Evolutionary conservation across 2,329 filamentous ascomycete species (phyloP).

Genomic region (Aspergillus udagawae): DNA sequence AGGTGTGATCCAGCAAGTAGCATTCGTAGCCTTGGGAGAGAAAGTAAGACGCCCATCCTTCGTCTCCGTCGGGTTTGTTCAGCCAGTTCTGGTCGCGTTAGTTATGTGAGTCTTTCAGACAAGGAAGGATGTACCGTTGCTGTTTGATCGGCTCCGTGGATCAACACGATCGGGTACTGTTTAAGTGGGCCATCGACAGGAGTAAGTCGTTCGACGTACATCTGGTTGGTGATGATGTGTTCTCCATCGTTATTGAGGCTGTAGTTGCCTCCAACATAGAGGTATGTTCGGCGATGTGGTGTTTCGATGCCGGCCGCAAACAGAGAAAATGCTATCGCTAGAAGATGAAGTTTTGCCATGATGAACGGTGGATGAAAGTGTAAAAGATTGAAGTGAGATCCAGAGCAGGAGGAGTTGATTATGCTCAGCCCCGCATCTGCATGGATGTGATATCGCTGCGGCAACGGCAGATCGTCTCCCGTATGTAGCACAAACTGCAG

Average conservation of each 20-base stretch:
- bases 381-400: background rate
- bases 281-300: slow-evolving; percentile 16
- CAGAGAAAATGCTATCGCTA: background rate
- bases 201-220: slow-evolving; percentile 33
- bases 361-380: background rate
- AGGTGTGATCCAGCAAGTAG: slow-evolving; percentile 43
- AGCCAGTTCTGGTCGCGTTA: slow-evolving; percentile 35
- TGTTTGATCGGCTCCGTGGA: slow-evolving; percentile 29
- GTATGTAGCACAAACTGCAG: background rate
- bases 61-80: slow-evolving; percentile 46
- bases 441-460: background rate
- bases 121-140: slow-evolving; percentile 22
- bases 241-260: slow-evolving; percentile 9
- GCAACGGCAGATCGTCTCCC: background rate
- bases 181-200: slow-evolving; percentile 17
- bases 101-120: background rate
- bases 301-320: background rate
- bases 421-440: background rate
- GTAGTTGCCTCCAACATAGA: slow-evolving; percentile 30
- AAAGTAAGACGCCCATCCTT: slow-evolving; percentile 48
- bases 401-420: background rate
- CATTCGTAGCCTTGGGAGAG: slow-evolving; percentile 44
- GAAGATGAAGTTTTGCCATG: background rate
- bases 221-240: slow-evolving; percentile 26
- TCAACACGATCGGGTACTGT: slow-evolving; percentile 29